phyloP scores from a whole-genome alignment of 164 flowering plant species.

The Amborella trichopoda region DNA sequence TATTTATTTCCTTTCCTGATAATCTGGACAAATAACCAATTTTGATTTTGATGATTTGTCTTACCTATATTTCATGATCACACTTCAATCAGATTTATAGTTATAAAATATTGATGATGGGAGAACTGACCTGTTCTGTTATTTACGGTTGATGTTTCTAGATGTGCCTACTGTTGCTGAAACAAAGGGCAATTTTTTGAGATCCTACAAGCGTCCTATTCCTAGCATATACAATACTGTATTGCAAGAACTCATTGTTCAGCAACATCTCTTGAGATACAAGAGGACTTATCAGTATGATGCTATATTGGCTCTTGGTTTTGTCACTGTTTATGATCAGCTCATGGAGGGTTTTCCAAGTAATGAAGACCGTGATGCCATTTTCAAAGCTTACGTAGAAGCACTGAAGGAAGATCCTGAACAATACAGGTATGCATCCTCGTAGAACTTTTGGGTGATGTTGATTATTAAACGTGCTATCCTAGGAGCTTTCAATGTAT shows the following conservation, averaged over 20 bases:
- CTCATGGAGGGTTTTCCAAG: conserved; percentile 95
- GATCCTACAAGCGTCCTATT: conserved; percentile 78
- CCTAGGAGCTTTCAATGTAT: no score
- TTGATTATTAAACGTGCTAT: no score
- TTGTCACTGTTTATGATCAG: conserved; percentile 87
- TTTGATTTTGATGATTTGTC: no score
- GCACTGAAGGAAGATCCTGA: conserved; percentile 87
- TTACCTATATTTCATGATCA: no score
- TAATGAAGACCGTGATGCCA: conserved; percentile 70
- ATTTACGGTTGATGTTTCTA: no score
- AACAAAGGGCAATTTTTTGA: conserved; percentile 68
- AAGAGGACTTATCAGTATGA: conserved; percentile 71
- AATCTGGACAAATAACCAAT: no score
- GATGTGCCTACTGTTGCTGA: conserved; percentile 82
- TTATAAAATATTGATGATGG: no score
- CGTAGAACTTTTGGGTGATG: no score
- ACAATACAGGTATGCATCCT: conserved; percentile 48
- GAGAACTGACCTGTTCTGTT: no score
- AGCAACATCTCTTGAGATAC: conserved; percentile 84
- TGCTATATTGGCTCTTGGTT: conserved; percentile 91
- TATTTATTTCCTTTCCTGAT: no score
- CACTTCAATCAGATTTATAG: no score
- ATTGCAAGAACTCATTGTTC: conserved; percentile 82
- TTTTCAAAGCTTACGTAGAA: conserved; percentile 69
- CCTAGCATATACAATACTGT: conserved; percentile 89